phyloP scores from a whole-genome alignment of 2,329 filamentous ascomycete genomes.

The Hypoxylon sp. region DNA sequence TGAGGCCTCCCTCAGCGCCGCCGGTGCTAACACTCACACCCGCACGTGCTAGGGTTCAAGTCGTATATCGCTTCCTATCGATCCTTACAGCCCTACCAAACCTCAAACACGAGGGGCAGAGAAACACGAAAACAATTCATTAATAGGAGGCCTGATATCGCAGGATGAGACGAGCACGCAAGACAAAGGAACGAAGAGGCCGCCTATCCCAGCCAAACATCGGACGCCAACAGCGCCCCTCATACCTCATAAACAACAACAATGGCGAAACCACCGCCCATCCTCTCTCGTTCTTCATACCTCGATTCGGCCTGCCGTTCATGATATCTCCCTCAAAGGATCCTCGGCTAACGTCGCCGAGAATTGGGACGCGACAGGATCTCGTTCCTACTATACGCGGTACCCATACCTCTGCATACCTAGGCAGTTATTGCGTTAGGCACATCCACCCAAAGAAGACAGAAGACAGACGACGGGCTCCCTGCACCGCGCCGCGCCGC shows the following conservation, averaged over 20 bases:
- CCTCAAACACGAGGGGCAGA: constrained; percentile 6
- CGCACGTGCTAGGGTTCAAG: constrained; percentile 4
- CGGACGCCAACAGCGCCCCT: background rate
- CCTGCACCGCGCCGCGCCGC: background rate
- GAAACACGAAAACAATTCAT: constrained; percentile 15
- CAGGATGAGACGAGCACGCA: constrained; percentile 3
- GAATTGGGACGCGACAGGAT: constrained; percentile 10
- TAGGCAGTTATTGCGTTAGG: too few relatives aligned
- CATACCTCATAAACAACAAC: constrained; percentile 2
- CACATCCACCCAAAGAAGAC: constrained; percentile 8
- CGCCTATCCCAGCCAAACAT: background rate
- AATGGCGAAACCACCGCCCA: constrained; percentile 24
- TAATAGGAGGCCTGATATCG: background rate
- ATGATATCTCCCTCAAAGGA: constrained; percentile 28
- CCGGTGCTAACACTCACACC: background rate
- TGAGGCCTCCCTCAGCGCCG: constrained; percentile 7
- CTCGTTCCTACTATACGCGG: constrained; percentile 4
- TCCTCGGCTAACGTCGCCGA: constrained; percentile 25
- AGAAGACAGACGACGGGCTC: too few relatives aligned
- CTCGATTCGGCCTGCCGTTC: constrained; percentile 12
- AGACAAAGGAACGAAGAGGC: background rate
- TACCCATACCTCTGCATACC: too few relatives aligned
- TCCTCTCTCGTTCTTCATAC: constrained; percentile 13
- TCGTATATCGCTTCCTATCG: background rate
- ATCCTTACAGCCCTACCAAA: constrained; percentile 20